A percentile compares a stretch with the other conserved stretches of the same genome.
Evolutionary conservation across 345 rosid genomes (phyloP).

Genomic region (Eucalyptus victrix): DNA sequence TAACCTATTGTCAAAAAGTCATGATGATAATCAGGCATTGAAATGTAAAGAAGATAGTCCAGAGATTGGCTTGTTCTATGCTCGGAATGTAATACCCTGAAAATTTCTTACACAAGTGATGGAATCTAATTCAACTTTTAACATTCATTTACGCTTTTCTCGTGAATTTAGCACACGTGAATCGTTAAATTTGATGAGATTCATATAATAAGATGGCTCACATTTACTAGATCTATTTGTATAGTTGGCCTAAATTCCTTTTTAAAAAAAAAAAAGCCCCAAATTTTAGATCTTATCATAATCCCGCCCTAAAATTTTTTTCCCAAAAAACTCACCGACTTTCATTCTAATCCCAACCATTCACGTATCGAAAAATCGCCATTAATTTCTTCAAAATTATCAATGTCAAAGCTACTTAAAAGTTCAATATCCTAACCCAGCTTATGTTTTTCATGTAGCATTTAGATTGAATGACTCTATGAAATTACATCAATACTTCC

Average conservation of each 20-base stretch:
- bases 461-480: too few species aligned
- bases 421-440: background rate
- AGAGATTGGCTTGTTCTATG: too few species aligned
- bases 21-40: too few species aligned
- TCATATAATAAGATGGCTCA: background rate
- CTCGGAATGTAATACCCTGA: too few species aligned
- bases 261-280: background rate
- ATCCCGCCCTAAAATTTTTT: background rate
- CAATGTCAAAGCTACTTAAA: background rate
- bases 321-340: background rate
- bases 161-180: background rate
- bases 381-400: background rate
- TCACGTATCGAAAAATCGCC: accelerated
- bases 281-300: background rate
- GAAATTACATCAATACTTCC: too few species aligned
- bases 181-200: background rate
- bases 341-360: background rate
- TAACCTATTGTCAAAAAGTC: too few species aligned
- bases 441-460: too few species aligned
- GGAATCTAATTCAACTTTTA: too few species aligned
- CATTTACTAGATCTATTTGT: background rate
- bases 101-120: too few species aligned
- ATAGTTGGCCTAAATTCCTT: background rate
- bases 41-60: too few species aligned
- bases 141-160: background rate